These are phyloP conservation scores for Penicillium chermesinum DNA, from an alignment of 495 filamentous ascomycete genomes.

Conservation along the genomic window DNA sequence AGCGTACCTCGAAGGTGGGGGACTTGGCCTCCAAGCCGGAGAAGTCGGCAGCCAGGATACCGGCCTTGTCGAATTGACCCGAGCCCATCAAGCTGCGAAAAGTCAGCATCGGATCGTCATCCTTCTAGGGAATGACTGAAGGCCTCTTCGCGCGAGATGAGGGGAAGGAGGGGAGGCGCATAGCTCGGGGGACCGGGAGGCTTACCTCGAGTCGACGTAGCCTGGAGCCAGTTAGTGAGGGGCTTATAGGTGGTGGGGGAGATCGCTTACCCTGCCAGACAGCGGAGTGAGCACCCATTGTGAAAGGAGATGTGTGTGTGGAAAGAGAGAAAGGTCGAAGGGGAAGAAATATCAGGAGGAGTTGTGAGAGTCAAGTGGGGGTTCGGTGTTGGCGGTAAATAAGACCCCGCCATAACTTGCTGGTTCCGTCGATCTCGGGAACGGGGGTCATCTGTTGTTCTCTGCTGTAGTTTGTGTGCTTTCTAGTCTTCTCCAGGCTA, in stretches of 20 bases:
- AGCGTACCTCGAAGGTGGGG: slow-evolving; percentile 60
- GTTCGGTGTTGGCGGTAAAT: slow-evolving; percentile 28
- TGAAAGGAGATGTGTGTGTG: slow-evolving; percentile 19
- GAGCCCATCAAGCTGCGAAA: slow-evolving; percentile 68
- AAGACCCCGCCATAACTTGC: slow-evolving; percentile 11
- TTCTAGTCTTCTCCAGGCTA: not conserved
- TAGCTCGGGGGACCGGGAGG: not conserved
- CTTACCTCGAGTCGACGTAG: slow-evolving; percentile 65
- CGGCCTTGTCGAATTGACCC: slow-evolving; percentile 79
- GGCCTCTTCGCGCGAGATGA: slow-evolving; percentile 1
- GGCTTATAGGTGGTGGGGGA: slow-evolving; percentile 7
- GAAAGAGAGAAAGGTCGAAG: slow-evolving; percentile 5
- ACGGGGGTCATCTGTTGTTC: not conserved
- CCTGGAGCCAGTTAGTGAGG: slow-evolving; percentile 37
- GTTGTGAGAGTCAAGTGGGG: slow-evolving; percentile 24
- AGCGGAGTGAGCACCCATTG: slow-evolving; percentile 38
- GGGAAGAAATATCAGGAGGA: slow-evolving; percentile 3
- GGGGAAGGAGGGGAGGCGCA: not conserved
- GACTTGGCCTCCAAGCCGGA: slow-evolving; percentile 79
- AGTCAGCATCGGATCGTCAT: slow-evolving; percentile 14
- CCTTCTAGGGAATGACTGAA: slow-evolving; percentile 8
- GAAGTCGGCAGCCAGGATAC: slow-evolving; percentile 77
- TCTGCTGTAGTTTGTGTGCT: not conserved
- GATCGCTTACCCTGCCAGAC: slow-evolving; percentile 54
- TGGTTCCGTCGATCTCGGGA: slow-evolving; percentile 3